Conservation (phyloP, 495 filamentous ascomycete species). For the Tuber borchii region DNA sequence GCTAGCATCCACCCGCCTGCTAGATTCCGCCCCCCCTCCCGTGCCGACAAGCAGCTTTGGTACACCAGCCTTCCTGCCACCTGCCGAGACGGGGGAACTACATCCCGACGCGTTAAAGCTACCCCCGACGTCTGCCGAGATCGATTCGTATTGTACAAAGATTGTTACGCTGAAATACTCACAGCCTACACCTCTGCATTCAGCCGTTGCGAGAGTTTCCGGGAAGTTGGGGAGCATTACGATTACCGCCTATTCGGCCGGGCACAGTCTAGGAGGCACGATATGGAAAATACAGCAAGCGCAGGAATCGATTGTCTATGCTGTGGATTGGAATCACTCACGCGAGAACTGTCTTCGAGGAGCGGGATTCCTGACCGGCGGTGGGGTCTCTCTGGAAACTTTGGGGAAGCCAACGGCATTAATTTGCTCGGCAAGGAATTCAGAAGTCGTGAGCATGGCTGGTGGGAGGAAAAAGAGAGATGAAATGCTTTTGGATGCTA, state of each 20-base stretch:
- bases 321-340: conserved; percentile 94
- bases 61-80: conserved; percentile 39
- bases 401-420: conserved; percentile 87
- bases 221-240: conserved; percentile 60
- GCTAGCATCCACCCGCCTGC: conserved; percentile 70
- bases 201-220: conserved; percentile 36
- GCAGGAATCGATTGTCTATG: conserved; percentile 93
- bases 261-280: conserved; percentile 89
- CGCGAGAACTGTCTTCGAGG: conserved; percentile 88
- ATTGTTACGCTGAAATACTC: conserved; percentile 95
- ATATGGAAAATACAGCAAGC: conserved; percentile 99
- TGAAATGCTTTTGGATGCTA: conserved; percentile 72
- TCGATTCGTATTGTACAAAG: conserved; percentile 81
- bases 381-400: conserved; percentile 84
- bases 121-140: conserved; percentile 76
- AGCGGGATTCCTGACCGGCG: conserved; percentile 83
- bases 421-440: conserved; percentile 66
- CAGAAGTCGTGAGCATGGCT: conserved; percentile 61
- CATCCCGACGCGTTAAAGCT: conserved; percentile 37
- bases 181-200: conserved; percentile 73
- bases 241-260: conserved; percentile 93
- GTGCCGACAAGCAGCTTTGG: conserved; percentile 50
- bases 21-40: conserved; percentile 52
- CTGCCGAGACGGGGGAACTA: conserved; percentile 21
- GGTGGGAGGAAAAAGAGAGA: conserved; percentile 74